Evolutionary conservation across 2,329 filamentous ascomycete genomes (phyloP).

Genomic region (Arthrobotrys megalospora): DNA sequence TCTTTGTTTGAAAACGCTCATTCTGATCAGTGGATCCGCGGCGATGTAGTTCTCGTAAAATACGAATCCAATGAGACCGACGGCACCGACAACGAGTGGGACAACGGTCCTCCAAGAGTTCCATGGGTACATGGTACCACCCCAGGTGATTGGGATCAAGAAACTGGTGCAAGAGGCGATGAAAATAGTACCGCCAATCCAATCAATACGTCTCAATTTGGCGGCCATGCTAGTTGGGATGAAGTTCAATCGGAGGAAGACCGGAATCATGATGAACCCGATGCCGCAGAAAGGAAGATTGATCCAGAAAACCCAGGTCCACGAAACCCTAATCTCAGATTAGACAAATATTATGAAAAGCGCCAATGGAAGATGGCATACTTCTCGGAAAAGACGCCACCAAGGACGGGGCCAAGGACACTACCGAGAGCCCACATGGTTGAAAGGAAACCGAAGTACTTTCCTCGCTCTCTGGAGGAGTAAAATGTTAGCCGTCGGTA

Average conservation of each 20-base stretch:
- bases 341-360: neutral
- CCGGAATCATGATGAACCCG: conserved; percentile 69
- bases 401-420: conserved; percentile 71
- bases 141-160: conserved; percentile 76
- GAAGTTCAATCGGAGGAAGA: conserved; percentile 73
- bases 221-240: conserved; percentile 69
- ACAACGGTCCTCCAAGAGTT: conserved; percentile 75
- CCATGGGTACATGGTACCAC: conserved; percentile 78
- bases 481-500: conserved; percentile 63
- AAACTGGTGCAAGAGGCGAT: conserved; percentile 74
- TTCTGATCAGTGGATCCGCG: conserved; percentile 71
- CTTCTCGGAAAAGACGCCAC: conserved; percentile 72
- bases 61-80: conserved; percentile 71
- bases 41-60: conserved; percentile 73
- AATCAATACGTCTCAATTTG: conserved; percentile 75
- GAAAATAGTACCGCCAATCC: conserved; percentile 75
- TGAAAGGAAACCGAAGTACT: conserved; percentile 68
- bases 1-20: conserved; percentile 70
- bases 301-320: conserved; percentile 78
- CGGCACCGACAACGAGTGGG: conserved; percentile 73
- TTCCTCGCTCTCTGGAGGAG: conserved; percentile 67
- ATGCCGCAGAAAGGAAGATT: conserved; percentile 74
- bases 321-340: conserved; percentile 66
- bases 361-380: conserved; percentile 2
- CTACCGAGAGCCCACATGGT: conserved; percentile 73